Percentiles rank a stretch among this genome's conserved stretches.
Conservation (phyloP, 116 monocot genomes). For the Zostera marina region DNA sequence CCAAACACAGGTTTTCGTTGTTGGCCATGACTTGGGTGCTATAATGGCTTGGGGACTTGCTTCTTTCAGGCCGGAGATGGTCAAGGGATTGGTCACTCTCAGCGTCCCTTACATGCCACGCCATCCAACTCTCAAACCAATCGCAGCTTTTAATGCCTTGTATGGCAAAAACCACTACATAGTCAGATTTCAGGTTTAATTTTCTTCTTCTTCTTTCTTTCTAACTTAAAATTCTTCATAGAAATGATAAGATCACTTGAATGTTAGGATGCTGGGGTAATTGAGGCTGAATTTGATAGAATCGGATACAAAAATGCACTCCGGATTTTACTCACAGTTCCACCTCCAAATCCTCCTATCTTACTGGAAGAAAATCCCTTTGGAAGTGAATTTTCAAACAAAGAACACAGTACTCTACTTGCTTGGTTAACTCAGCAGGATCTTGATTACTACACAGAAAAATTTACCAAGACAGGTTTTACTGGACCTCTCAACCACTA, state of each 20-base stretch:
- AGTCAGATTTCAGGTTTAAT: slow-evolving; percentile 32
- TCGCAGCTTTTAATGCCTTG: slow-evolving; percentile 12
- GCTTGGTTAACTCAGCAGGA: slow-evolving; percentile 40
- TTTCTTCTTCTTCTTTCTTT: background rate
- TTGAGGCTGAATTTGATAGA: slow-evolving; percentile 14
- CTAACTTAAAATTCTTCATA: too few species aligned
- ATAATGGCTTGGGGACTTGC: background rate
- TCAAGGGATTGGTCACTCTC: slow-evolving; percentile 44
- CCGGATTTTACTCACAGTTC: background rate
- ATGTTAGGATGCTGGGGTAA: slow-evolving; percentile 17
- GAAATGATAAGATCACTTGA: too few species aligned
- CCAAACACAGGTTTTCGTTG: slow-evolving; percentile 8
- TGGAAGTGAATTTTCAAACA: background rate
- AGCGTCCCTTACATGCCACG: slow-evolving; percentile 34
- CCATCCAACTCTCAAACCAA: slow-evolving; percentile 12
- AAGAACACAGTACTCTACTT: slow-evolving; percentile 11
- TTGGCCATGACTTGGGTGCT: slow-evolving; percentile 17
- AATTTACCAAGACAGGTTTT: slow-evolving; percentile 38
- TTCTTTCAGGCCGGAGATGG: slow-evolving; percentile 35
- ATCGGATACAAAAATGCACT: background rate
- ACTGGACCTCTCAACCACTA: slow-evolving; percentile 33
- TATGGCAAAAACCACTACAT: slow-evolving; percentile 47
- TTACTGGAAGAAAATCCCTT: background rate
- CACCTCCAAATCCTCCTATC: background rate
- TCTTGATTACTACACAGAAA: slow-evolving; percentile 22